Percentiles rank a stretch among this genome's conserved stretches.
Evolutionary conservation across 2,329 filamentous ascomycete species (phyloP).

Genomic region (Aspergillus sojae): DNA sequence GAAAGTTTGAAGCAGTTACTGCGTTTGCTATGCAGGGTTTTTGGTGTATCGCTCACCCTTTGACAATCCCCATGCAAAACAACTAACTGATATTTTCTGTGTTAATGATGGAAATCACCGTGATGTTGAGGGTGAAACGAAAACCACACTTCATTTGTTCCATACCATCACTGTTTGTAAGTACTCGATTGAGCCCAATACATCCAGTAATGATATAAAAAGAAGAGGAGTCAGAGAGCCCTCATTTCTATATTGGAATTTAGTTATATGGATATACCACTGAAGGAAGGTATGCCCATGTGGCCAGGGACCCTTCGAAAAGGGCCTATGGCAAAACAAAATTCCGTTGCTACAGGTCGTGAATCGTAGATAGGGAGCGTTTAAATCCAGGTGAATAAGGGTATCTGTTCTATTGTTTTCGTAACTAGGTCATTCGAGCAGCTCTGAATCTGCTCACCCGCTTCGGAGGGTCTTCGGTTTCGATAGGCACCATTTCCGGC

Average conservation of each 20-base stretch:
- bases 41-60: background rate
- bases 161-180: constrained; percentile 18
- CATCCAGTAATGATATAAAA: constrained; percentile 12
- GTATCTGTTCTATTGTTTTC: constrained; percentile 20
- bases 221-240: constrained; percentile 43
- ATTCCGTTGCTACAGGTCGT: constrained; percentile 10
- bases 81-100: background rate
- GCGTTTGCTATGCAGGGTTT: background rate
- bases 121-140: constrained; percentile 45
- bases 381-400: constrained; percentile 5
- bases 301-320: background rate
- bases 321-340: background rate
- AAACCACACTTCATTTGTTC: constrained; percentile 31
- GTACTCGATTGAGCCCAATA: constrained; percentile 30
- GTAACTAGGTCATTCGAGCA: constrained; percentile 42
- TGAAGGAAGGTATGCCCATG: constrained; percentile 18
- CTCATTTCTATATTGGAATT: constrained; percentile 35
- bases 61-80: background rate
- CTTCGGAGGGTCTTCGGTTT: constrained; percentile 58
- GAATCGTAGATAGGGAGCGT: background rate
- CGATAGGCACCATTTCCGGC: constrained; percentile 66
- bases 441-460: constrained; percentile 53
- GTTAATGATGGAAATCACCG: background rate
- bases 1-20: background rate
- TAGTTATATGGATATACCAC: constrained; percentile 23